phyloP scores from a whole-genome alignment of 1,284 basidiomycete genomes.

The Mrakiaceae sp. region DNA sequence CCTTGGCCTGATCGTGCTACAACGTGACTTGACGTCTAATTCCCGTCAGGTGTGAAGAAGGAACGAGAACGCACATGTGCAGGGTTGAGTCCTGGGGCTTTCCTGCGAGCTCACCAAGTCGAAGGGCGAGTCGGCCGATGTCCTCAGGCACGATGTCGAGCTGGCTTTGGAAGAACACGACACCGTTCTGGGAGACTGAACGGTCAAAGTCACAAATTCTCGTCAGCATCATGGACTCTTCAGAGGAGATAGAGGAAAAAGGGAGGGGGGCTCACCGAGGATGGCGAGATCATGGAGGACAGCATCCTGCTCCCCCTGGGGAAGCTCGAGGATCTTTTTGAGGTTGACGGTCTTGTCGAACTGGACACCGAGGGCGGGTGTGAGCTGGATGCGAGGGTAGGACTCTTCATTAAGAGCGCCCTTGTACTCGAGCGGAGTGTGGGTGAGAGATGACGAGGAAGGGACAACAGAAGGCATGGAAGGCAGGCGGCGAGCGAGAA shows the following conservation, averaged over 20 bases:
- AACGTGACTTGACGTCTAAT: no score
- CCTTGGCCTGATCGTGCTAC: no score
- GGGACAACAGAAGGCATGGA: background rate
- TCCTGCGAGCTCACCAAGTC: background rate
- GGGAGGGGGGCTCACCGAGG: background rate
- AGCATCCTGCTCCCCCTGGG: background rate
- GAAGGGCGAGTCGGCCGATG: background rate
- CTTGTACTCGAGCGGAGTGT: background rate
- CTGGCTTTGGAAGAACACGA: slow-evolving; percentile 1
- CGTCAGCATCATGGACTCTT: background rate
- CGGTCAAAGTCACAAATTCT: background rate
- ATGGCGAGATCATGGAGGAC: background rate
- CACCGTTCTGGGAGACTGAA: background rate
- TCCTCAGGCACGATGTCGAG: background rate
- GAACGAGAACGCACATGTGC: background rate
- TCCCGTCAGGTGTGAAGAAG: no score
- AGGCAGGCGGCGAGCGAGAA: no score
- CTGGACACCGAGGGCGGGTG: background rate
- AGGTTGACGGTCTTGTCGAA: slow-evolving; percentile 1
- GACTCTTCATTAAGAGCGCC: background rate
- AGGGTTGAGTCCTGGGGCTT: background rate
- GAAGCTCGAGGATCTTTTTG: background rate
- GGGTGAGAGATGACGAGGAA: background rate
- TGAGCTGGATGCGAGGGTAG: background rate
- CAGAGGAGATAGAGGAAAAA: background rate